Evolutionary conservation across 2,329 filamentous ascomycete species (phyloP).

Genomic region (Colletotrichum orbiculare): DNA sequence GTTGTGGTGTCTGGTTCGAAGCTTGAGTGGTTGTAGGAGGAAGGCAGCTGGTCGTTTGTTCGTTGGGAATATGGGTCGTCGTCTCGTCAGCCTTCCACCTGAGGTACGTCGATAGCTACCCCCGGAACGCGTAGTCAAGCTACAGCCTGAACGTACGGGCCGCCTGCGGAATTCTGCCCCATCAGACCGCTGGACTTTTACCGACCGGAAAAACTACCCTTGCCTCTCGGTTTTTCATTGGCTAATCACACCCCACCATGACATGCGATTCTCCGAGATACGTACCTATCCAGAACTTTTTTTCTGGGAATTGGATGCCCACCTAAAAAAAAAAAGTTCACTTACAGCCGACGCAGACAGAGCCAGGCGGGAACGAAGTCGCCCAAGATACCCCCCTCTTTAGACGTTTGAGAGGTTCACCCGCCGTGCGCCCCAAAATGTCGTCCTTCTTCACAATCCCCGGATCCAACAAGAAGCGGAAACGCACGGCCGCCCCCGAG

Average conservation of each 20-base stretch:
- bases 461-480: slow-evolving; percentile 89
- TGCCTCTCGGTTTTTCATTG: slow-evolving; percentile 5
- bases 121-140: slow-evolving; percentile 52
- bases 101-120: slow-evolving; percentile 31
- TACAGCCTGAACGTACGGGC: slow-evolving; percentile 51
- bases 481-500: slow-evolving; percentile 70
- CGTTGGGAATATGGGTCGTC: slow-evolving; percentile 23
- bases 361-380: slow-evolving; percentile 42
- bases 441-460: slow-evolving; percentile 96
- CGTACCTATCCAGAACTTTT: slow-evolving; percentile 49
- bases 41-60: slow-evolving; percentile 27
- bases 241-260: slow-evolving; percentile 18
- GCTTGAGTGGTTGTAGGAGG: slow-evolving; percentile 5
- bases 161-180: slow-evolving; percentile 43
- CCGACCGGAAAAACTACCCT: slow-evolving; percentile 28
- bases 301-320: slow-evolving; percentile 44
- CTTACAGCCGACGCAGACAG: slow-evolving; percentile 5
- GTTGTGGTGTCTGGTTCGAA: slow-evolving; percentile 24
- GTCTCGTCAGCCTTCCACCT: slow-evolving; percentile 34
- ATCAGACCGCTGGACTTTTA: slow-evolving; percentile 43
- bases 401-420: slow-evolving; percentile 15
- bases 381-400: slow-evolving; percentile 35
- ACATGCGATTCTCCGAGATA: slow-evolving; percentile 31
- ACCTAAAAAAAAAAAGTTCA: slow-evolving; percentile 40
- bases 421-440: slow-evolving; percentile 64